These are phyloP conservation scores for Brassica rapa DNA, from an alignment of 345 rosid species.

Conservation along the genomic window DNA sequence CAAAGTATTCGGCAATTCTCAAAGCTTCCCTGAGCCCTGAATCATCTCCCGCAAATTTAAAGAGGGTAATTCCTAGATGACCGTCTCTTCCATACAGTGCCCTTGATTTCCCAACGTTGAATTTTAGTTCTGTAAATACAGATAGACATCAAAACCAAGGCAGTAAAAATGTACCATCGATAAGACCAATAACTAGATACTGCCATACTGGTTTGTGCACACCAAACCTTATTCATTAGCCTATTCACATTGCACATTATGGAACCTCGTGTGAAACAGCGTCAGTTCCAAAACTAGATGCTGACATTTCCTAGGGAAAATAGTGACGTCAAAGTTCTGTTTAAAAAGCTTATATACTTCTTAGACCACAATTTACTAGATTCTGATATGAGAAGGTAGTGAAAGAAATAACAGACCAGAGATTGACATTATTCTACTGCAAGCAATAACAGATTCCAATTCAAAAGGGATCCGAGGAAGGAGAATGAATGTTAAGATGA, in stretches of 20 bases:
- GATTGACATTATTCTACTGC: neutral
- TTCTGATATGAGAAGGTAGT: conserved; percentile 9
- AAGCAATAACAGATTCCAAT: neutral
- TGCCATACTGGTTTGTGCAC: conserved; percentile 10
- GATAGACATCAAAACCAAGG: conserved; percentile 35
- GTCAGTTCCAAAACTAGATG: conserved; percentile 20
- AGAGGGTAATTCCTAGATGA: conserved; percentile 76
- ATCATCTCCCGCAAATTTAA: conserved; percentile 68
- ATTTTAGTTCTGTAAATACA: conserved; percentile 73
- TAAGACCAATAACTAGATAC: conserved; percentile 23
- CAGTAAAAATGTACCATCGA: conserved; percentile 18
- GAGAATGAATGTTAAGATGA: neutral
- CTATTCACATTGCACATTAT: conserved; percentile 25
- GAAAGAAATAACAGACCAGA: conserved; percentile 18
- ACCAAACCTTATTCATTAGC: conserved; percentile 20
- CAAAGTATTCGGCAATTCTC: conserved; percentile 72
- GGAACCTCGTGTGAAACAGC: conserved; percentile 18
- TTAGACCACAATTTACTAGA: conserved; percentile 19
- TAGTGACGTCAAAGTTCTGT: conserved; percentile 2
- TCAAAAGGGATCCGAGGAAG: conserved; percentile 25
- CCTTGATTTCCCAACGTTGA: conserved; percentile 78
- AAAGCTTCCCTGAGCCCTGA: conserved; percentile 80
- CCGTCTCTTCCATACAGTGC: conserved; percentile 93
- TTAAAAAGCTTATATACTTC: conserved; percentile 21
- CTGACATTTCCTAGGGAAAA: conserved; percentile 4